Percentiles rank a stretch among this genome's conserved stretches.
These are phyloP conservation scores for Actinomortierella wolfii DNA, from an alignment of 371 early-diverging fungal species.

Conservation along the genomic window DNA sequence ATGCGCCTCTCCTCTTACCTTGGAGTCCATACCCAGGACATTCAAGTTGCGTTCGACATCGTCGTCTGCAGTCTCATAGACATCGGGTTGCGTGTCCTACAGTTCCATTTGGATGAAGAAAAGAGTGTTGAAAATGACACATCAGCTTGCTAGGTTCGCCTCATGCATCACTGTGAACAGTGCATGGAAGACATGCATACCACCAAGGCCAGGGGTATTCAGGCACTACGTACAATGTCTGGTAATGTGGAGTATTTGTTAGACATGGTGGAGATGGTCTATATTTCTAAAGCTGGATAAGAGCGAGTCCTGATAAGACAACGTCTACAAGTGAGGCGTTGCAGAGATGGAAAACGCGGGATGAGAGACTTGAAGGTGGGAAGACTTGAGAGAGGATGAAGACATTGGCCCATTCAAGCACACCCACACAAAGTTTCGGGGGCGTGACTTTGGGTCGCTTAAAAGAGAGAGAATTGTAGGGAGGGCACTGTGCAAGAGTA, in stretches of 20 bases:
- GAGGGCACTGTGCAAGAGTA: no score
- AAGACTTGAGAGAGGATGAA: no score
- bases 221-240: constrained; percentile 61
- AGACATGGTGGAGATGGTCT: constrained; percentile 44
- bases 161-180: no score
- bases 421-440: no score
- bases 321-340: no score
- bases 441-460: no score
- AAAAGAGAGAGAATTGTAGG: no score
- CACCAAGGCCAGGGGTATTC: background rate
- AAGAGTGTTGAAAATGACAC: background rate
- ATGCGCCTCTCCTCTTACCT: constrained; percentile 46
- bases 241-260: constrained; percentile 73
- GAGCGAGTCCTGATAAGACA: no score
- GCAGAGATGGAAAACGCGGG: no score
- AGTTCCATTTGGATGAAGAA: constrained; percentile 4
- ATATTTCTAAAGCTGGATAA: no score
- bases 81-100: constrained; percentile 82
- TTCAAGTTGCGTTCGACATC: constrained; percentile 45
- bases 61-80: constrained; percentile 83
- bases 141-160: background rate
- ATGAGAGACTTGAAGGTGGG: no score
- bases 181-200: constrained; percentile 1
- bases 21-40: constrained; percentile 57
- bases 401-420: no score